Percentiles rank a stretch among this genome's conserved stretches.
Evolutionary conservation across 192 early-diverging fungal species (phyloP).

Genomic region (Coemansia sp.): DNA sequence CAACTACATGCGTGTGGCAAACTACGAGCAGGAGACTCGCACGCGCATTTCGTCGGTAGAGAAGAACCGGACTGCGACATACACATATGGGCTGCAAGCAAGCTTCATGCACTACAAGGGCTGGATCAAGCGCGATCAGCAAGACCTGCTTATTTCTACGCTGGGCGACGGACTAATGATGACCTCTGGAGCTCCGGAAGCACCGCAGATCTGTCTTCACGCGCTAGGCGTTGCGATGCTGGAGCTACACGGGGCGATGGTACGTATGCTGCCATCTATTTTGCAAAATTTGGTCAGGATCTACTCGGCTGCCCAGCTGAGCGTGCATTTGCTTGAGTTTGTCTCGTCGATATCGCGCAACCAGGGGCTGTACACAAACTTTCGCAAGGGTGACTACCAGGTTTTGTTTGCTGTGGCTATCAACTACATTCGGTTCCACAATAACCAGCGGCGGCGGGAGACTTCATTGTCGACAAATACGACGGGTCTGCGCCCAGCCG

Average conservation of each 20-base stretch:
- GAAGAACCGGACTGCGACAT: constrained; percentile 19
- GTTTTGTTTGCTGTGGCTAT: constrained; percentile 89
- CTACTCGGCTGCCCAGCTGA: constrained; percentile 73
- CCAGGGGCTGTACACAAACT: constrained; percentile 75
- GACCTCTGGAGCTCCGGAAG: constrained; percentile 55
- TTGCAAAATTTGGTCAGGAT: constrained; percentile 78
- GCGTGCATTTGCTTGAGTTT: constrained; percentile 88
- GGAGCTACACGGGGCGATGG: constrained; percentile 77
- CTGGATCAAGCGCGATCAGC: constrained; percentile 64
- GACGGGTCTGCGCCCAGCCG: background rate
- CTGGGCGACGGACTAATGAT: constrained; percentile 71
- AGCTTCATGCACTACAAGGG: constrained; percentile 49
- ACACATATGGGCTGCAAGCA: constrained; percentile 32
- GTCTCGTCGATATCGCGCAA: constrained; percentile 81
- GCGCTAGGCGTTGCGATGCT: constrained; percentile 75
- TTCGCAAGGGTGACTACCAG: constrained; percentile 77
- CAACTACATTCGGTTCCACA: constrained; percentile 71
- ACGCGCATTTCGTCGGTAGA: constrained; percentile 18
- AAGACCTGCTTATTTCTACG: constrained; percentile 69
- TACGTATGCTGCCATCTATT: constrained; percentile 68
- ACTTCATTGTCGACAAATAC: constrained; percentile 8
- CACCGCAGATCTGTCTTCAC: constrained; percentile 78
- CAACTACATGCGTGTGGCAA: constrained; percentile 55
- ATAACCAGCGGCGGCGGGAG: constrained; percentile 45
- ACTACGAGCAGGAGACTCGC: constrained; percentile 27